Evolutionary conservation across 371 early-diverging fungal genomes (phyloP), one percentile per base, ranked within the genome.

Genomic region (Mucor velutinosus): DNA sequence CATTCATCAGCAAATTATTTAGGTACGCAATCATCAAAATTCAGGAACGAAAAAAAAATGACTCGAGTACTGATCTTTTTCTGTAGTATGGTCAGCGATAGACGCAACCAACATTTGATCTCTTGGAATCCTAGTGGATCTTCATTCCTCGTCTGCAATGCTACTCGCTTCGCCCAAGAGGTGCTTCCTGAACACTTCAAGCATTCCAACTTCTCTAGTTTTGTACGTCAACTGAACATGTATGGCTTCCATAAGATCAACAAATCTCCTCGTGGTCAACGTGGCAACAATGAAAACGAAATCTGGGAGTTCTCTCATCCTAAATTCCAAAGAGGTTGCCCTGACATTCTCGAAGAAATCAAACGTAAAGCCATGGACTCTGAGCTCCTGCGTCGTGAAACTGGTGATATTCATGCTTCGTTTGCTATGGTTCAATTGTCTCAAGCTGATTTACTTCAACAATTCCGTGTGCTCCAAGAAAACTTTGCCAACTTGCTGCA

Each of bases 121-220:
- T 86, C 87, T 12, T 95, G 95, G 95, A 92, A 90, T 79, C 84
- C 82, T 25, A 82, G 84, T 49, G 95, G 95, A 3, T 85, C 90
- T 0, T 92, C 95, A 19, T 97, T 98, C 68, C 83, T 94, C 43
- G 94, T 98, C 60, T 88, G 89, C 75, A 92, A 95, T 71, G 92
- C 92, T 23, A 86, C 86, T 49, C 90, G 89, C 12, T 96, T 97
- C 80, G 85, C 95, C 15, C 89, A 91, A 65, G 87, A 87, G 57
- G 87, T 94, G 8, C 79, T 95, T 47, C 90, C 93, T 15, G 81
- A 80, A 23, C 82, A 83, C 58, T 96, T 95, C 72, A 95, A 95
- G 75, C 95, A 95, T 25, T 65, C 70, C n/a, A 70, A 73, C 15
- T 73, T 66, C 45, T 73, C 66, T 17, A 73, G 70, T 47, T 73